Evolutionary conservation across 2,329 filamentous ascomycete genomes (phyloP).

Genomic region (Colletotrichum kahawae): DNA sequence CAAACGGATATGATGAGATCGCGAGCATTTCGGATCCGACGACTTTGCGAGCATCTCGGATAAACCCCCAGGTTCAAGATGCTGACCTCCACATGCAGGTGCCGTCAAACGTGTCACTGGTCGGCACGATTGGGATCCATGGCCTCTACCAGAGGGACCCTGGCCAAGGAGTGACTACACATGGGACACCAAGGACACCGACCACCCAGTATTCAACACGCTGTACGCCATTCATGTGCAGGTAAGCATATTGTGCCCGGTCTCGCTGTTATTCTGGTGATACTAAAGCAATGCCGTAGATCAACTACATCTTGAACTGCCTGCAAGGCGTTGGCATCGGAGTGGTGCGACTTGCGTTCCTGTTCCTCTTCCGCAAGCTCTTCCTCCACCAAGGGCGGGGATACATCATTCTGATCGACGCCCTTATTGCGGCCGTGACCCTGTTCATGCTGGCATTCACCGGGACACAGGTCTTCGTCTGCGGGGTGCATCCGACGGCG

Average conservation of each 20-base stretch:
- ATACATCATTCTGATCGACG: background rate
- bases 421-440: background rate
- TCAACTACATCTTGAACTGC: background rate
- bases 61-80: background rate
- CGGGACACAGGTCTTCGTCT: background rate
- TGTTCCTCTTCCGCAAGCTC: slow-evolving; percentile 6
- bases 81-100: background rate
- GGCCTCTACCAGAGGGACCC: background rate
- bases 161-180: background rate
- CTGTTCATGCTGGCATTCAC: background rate
- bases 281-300: background rate
- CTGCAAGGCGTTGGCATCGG: background rate
- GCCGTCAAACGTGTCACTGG: background rate
- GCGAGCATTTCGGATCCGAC: background rate
- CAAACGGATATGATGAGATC: background rate
- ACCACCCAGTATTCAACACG: background rate
- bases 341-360: background rate
- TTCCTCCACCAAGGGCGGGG: background rate
- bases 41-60: background rate
- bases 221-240: background rate
- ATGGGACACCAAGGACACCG: background rate
- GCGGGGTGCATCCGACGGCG: background rate
- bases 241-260: background rate
- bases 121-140: slow-evolving; percentile 11
- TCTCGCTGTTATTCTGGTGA: background rate